A percentile compares a stretch with the other conserved stretches of the same genome.
Evolutionary conservation across 306 rosid species (phyloP).

Genomic region (Quercus aquifolioides): DNA sequence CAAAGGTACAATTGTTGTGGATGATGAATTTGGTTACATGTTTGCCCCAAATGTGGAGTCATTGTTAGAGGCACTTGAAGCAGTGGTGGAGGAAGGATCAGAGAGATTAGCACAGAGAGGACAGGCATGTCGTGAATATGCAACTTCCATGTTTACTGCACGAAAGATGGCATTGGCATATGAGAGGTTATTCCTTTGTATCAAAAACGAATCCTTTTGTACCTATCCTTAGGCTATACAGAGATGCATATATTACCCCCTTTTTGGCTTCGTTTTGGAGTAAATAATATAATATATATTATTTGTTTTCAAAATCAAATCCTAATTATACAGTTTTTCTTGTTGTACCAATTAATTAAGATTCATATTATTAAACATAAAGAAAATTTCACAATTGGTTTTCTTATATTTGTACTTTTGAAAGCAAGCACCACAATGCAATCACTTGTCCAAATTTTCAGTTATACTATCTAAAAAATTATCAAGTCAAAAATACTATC

Average conservation of each 20-base stretch:
- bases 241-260: not conserved
- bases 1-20: conserved; percentile 74
- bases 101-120: conserved; percentile 64
- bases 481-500: too few relatives aligned
- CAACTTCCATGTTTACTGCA: conserved; percentile 80
- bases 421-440: too few relatives aligned
- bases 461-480: too few relatives aligned
- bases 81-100: conserved; percentile 63
- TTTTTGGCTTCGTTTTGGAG: conserved; percentile 9
- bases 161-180: conserved; percentile 85
- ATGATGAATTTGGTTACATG: conserved; percentile 76
- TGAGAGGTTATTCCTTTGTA: conserved; percentile 82
- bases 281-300: not conserved
- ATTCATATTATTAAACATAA: too few relatives aligned
- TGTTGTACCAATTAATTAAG: too few relatives aligned
- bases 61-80: conserved; percentile 56
- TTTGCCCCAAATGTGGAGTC: conserved; percentile 91
- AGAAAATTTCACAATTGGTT: too few relatives aligned
- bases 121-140: conserved; percentile 62
- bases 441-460: too few relatives aligned
- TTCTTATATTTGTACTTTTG: too few relatives aligned
- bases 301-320: too few relatives aligned
- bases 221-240: conserved; percentile 39
- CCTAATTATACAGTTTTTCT: too few relatives aligned
- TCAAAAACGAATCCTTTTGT: conserved; percentile 64